These are phyloP conservation scores for Yamadazyma friedrichii DNA, from an alignment of 1,139 yeast species.

Conservation along the genomic window DNA sequence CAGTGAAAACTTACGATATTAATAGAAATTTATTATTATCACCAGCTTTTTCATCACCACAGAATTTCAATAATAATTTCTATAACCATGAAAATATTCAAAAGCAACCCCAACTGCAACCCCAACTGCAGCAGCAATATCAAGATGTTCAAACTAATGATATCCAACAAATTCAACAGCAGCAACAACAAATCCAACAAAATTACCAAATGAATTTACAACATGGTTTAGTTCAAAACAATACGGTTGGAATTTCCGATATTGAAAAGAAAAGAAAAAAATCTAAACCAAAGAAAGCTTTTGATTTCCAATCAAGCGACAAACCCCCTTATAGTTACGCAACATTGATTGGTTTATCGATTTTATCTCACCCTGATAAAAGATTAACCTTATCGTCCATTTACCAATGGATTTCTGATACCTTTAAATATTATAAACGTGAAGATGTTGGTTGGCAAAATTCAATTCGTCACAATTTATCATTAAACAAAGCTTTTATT, in stretches of 20 bases:
- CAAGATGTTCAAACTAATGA: neutral
- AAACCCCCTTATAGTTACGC: slow-evolving; percentile 97
- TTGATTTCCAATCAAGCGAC: slow-evolving; percentile 43
- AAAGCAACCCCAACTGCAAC: neutral
- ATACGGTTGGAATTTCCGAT: slow-evolving; percentile 14
- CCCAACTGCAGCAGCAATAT: neutral
- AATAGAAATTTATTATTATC: slow-evolving; percentile 25
- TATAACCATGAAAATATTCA: neutral
- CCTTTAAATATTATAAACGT: slow-evolving; percentile 78
- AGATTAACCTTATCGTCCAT: slow-evolving; percentile 86
- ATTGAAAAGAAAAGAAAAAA: slow-evolving; percentile 15
- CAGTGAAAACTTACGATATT: slow-evolving; percentile 13
- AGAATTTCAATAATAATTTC: slow-evolving; percentile 13
- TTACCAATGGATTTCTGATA: slow-evolving; percentile 87
- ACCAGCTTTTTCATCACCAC: slow-evolving; percentile 53
- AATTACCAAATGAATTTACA: neutral
- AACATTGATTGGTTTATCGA: slow-evolving; percentile 90
- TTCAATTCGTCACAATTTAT: slow-evolving; percentile 81
- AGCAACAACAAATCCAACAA: neutral
- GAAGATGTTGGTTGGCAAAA: slow-evolving; percentile 96
- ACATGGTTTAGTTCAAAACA: neutral
- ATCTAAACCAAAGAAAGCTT: slow-evolving; percentile 18
- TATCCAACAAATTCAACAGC: neutral
- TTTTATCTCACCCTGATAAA: slow-evolving; percentile 76
- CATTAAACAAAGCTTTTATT: slow-evolving; percentile 81